Percentiles rank a stretch among this genome's conserved stretches.
Conservation (phyloP, 148 eudicot species). For the Talinum fruticosum region DNA sequence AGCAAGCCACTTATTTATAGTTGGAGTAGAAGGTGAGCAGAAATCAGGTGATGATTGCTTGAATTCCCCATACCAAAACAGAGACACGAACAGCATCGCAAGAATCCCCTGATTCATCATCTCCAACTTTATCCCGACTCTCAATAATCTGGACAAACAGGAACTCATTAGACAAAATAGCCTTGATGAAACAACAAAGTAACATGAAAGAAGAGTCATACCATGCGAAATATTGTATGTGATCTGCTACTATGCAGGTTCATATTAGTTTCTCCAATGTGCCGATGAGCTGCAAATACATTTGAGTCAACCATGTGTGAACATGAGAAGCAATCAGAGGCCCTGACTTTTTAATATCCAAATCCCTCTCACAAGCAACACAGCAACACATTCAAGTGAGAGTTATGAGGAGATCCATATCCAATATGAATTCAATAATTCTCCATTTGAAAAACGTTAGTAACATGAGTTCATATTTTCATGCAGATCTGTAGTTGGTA, state of each 20-base stretch:
- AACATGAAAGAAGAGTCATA: conserved; percentile 27
- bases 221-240: conserved; percentile 98
- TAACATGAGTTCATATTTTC: neutral
- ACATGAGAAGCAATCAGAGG: conserved; percentile 6
- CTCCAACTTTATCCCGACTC: conserved; percentile 84
- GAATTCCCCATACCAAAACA: conserved; percentile 55
- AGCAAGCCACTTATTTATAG: conserved; percentile 1
- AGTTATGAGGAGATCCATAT: neutral
- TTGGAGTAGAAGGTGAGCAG: neutral
- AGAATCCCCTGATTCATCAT: conserved; percentile 52
- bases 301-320: conserved; percentile 9
- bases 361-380: conserved; percentile 8
- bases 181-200: neutral
- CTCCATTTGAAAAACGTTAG: neutral
- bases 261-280: conserved; percentile 98
- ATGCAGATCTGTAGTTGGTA: neutral
- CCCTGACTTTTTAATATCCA: too few species aligned
- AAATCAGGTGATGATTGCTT: conserved; percentile 9
- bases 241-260: conserved; percentile 91
- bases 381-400: neutral
- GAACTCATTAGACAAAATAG: conserved; percentile 24
- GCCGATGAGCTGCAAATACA: conserved; percentile 74
- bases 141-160: conserved; percentile 71
- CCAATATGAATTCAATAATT: neutral
- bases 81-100: conserved; percentile 99